Evolutionary conservation across 2,329 filamentous ascomycete genomes (phyloP).

Genomic region (Aspergillus sp.): DNA sequence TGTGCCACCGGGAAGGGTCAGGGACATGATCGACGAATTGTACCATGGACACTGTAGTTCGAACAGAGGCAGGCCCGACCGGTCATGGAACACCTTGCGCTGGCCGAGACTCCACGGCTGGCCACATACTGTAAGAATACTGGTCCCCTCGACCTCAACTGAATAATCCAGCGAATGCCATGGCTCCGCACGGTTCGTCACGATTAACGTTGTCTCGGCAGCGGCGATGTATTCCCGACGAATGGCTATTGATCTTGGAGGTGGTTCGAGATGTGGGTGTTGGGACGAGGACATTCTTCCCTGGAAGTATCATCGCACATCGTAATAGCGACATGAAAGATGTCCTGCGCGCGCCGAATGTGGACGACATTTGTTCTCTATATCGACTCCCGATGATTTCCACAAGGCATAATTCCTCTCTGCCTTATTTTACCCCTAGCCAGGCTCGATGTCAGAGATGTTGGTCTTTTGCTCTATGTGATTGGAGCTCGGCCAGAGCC

Average conservation of each 20-base stretch:
- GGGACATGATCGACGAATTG: conserved; percentile 11
- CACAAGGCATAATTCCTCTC: background rate
- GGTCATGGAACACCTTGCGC: conserved; percentile 15
- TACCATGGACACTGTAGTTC: conserved; percentile 17
- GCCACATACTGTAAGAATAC: conserved; percentile 13
- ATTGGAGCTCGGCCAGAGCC: background rate
- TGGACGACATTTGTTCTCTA: background rate
- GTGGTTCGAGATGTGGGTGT: background rate
- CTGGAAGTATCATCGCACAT: background rate
- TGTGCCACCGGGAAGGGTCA: conserved; percentile 11
- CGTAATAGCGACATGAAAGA: background rate
- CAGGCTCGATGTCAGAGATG: background rate
- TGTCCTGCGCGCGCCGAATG: background rate
- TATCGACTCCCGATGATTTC: background rate
- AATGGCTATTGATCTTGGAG: conserved; percentile 13
- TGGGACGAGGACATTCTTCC: background rate
- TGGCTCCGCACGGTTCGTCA: conserved; percentile 15
- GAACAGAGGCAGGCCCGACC: conserved; percentile 16
- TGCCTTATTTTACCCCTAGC: background rate
- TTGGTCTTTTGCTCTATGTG: background rate
- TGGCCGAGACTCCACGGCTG: conserved; percentile 15
- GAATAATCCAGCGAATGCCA: conserved; percentile 20
- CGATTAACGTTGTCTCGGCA: conserved; percentile 6
- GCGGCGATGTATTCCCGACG: conserved; percentile 13
- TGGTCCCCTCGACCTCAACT: conserved; percentile 7